Percentiles rank a stretch among this genome's conserved stretches.
These are phyloP conservation scores for Penicillium sp. DNA, from an alignment of 2,329 filamentous ascomycete species.

Conservation along the genomic window DNA sequence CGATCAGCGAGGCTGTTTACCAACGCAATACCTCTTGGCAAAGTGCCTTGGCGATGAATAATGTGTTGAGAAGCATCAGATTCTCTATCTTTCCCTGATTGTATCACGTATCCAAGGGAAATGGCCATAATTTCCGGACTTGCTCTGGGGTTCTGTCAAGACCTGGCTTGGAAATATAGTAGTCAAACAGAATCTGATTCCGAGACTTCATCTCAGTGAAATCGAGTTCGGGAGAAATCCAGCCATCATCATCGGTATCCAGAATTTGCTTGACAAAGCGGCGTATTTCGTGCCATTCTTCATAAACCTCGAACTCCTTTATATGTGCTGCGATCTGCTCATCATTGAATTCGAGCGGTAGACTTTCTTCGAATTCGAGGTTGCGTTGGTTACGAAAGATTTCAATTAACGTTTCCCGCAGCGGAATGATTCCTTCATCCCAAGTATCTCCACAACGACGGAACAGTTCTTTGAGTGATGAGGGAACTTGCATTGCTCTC, in stretches of 20 bases:
- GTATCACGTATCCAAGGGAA: constrained; percentile 1
- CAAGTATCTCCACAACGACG: constrained; percentile 14
- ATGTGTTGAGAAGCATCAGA: no score
- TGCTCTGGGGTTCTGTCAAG: constrained; percentile 1
- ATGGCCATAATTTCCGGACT: constrained; percentile 3
- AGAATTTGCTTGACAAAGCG: constrained; percentile 20
- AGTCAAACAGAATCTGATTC: constrained; percentile 17
- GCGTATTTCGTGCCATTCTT: constrained; percentile 21
- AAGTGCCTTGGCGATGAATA: no score
- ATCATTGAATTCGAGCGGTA: constrained; percentile 5
- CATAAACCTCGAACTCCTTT: constrained; percentile 22
- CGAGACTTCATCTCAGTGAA: constrained; percentile 14
- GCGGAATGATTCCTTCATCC: constrained; percentile 25
- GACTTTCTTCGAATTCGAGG: constrained; percentile 19
- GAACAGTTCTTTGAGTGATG: constrained; percentile 18
- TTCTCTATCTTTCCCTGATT: no score
- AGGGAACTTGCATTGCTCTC: constrained; percentile 5
- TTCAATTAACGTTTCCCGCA: constrained; percentile 25
- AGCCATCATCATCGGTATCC: constrained; percentile 22
- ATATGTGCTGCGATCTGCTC: constrained; percentile 11
- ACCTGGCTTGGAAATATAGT: constrained; percentile 3
- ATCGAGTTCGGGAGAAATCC: constrained; percentile 13
- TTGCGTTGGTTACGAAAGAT: constrained; percentile 17
- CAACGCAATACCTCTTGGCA: no score
- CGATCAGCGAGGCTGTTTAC: no score